phyloP scores from a whole-genome alignment of 192 early-diverging fungal genomes.

The Rhizophagus clarus region DNA sequence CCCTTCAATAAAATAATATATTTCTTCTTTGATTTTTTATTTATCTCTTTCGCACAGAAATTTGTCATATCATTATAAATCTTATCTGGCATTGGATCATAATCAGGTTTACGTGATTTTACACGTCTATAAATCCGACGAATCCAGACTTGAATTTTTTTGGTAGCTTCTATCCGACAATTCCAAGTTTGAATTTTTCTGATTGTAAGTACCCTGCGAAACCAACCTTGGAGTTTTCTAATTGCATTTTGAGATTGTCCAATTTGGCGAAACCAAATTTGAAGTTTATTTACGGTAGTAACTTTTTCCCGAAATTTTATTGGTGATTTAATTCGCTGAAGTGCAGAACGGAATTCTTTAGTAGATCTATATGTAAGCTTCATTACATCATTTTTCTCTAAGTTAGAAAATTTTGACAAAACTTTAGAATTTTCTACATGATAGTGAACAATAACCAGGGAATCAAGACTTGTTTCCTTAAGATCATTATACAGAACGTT shows the following conservation, averaged over 20 bases:
- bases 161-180: neutral
- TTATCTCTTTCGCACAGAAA: neutral
- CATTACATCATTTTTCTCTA: neutral
- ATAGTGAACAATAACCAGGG: neutral
- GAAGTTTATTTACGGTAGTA: neutral
- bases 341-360: slow-evolving; percentile 3
- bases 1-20: slow-evolving; percentile 27
- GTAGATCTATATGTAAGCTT: neutral
- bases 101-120: neutral
- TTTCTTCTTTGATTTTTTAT: neutral
- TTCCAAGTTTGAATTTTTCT: slow-evolving; percentile 13
- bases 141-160: slow-evolving; percentile 19
- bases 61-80: neutral
- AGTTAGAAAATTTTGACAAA: neutral
- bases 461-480: neutral
- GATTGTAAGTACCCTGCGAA: too few relatives aligned
- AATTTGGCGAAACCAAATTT: slow-evolving; percentile 1
- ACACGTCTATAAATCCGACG: neutral
- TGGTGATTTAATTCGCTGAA: slow-evolving; percentile 1
- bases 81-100: slow-evolving; percentile 5
- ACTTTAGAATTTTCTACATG: too few relatives aligned
- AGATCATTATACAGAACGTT: neutral
- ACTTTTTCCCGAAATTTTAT: neutral
- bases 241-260: neutral
- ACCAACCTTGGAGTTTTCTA: slow-evolving; percentile 18